These are phyloP conservation scores for Copromyces sp. DNA, from an alignment of 495 filamentous ascomycete species.

Conservation along the genomic window DNA sequence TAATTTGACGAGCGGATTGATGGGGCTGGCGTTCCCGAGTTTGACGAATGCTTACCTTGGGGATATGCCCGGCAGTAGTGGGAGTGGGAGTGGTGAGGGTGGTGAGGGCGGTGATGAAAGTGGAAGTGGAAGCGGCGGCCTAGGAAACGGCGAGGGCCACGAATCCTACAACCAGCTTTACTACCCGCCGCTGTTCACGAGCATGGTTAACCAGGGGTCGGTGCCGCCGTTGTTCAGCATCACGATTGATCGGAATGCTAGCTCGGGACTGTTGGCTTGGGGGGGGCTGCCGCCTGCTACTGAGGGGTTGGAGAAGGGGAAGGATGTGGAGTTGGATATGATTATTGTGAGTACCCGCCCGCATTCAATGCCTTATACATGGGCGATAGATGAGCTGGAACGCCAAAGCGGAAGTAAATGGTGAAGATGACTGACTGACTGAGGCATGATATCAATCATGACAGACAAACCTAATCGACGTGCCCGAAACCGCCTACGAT, in stretches of 20 bases:
- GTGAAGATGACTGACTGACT: neutral
- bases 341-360: slow-evolving; percentile 20
- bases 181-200: slow-evolving; percentile 50
- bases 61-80: neutral
- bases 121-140: neutral
- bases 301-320: slow-evolving; percentile 17
- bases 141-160: slow-evolving; percentile 19
- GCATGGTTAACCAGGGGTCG: slow-evolving; percentile 42
- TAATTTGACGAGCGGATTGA: slow-evolving; percentile 41
- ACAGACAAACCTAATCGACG: slow-evolving; percentile 18
- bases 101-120: neutral
- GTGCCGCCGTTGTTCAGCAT: slow-evolving; percentile 48
- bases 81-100: neutral
- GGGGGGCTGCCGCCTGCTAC: slow-evolving; percentile 37
- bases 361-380: no score
- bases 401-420: no score
- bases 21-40: slow-evolving; percentile 52
- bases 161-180: slow-evolving; percentile 20
- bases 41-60: slow-evolving; percentile 35
- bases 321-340: slow-evolving; percentile 25
- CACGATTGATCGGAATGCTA: slow-evolving; percentile 32
- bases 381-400: no score
- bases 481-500: slow-evolving; percentile 16
- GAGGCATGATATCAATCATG: no score
- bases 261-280: slow-evolving; percentile 38